These are phyloP conservation scores for Suillus bovinus DNA, from an alignment of 768 basidiomycete species.

Conservation along the genomic window DNA sequence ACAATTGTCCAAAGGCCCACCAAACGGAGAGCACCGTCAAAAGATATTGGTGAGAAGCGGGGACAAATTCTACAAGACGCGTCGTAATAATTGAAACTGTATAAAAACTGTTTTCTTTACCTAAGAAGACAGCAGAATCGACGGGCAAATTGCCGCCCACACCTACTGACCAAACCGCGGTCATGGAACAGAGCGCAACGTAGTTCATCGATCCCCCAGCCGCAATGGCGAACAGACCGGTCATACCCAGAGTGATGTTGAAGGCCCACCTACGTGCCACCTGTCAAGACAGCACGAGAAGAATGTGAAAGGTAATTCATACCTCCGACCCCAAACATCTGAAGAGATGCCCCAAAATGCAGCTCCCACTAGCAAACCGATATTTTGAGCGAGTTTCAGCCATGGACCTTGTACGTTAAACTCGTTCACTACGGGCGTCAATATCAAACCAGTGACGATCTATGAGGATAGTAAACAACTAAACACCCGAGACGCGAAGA, in stretches of 20 bases:
- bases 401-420: conserved; percentile 62
- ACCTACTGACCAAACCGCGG: conserved; percentile 62
- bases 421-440: conserved; percentile 63
- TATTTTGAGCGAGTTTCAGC: conserved; percentile 68
- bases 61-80: conserved; percentile 55
- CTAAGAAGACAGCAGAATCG: conserved; percentile 75
- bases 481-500: background rate
- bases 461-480: conserved; percentile 21
- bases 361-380: conserved; percentile 70
- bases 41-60: conserved; percentile 72
- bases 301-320: background rate
- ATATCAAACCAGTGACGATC: conserved; percentile 67
- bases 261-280: conserved; percentile 52
- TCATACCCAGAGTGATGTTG: conserved; percentile 69
- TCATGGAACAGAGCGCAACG: conserved; percentile 49
- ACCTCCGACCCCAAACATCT: conserved; percentile 74
- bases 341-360: conserved; percentile 68
- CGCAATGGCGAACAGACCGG: conserved; percentile 63
- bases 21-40: conserved; percentile 74
- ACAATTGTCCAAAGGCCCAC: conserved; percentile 78
- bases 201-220: conserved; percentile 61
- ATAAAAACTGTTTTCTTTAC: conserved; percentile 33
- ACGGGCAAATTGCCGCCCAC: conserved; percentile 77
- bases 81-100: background rate
- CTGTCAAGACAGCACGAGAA: conserved; percentile 12